Percentiles rank a stretch among this genome's conserved stretches.
phyloP scores from a whole-genome alignment of 225 moss, liverwort and hornwort genomes.

The Marchantia polymorpha region DNA sequence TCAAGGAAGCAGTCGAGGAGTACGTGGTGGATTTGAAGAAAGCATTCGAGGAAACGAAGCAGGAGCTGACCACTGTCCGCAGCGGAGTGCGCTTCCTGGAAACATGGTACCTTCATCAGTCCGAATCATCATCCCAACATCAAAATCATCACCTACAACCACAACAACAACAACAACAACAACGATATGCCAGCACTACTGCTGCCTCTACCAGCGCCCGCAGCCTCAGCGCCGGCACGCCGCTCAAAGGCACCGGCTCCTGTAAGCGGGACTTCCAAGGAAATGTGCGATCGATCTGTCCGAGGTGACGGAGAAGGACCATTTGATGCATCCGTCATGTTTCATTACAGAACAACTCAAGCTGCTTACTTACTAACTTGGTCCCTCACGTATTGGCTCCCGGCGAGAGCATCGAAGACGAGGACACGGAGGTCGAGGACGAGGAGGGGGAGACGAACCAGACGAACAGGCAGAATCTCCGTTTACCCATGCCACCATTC shows the following conservation, averaged over 20 bases:
- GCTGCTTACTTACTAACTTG: background rate
- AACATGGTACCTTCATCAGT: constrained; percentile 25
- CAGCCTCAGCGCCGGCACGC: background rate
- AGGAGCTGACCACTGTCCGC: constrained; percentile 4
- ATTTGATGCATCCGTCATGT: constrained; percentile 1
- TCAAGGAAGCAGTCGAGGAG: constrained; percentile 19
- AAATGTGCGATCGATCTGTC: constrained; percentile 9
- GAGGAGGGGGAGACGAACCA: background rate
- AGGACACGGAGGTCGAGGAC: no score
- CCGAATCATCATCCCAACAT: background rate
- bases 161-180: background rate
- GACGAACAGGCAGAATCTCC: background rate
- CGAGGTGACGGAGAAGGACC: constrained; percentile 2
- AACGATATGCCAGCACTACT: no score
- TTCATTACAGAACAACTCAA: background rate
- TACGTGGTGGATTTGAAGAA: constrained; percentile 16
- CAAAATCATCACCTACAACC: background rate
- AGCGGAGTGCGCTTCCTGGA: constrained; percentile 16
- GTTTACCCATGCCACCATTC: background rate
- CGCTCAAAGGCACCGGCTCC: constrained; percentile 12
- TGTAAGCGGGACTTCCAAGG: constrained; percentile 19
- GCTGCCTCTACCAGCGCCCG: no score
- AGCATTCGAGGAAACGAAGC: constrained; percentile 19
- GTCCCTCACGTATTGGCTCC: background rate
- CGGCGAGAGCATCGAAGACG: no score